phyloP scores from a whole-genome alignment of 2,329 filamentous ascomycete species.

The Calonectria pauciramosa region DNA sequence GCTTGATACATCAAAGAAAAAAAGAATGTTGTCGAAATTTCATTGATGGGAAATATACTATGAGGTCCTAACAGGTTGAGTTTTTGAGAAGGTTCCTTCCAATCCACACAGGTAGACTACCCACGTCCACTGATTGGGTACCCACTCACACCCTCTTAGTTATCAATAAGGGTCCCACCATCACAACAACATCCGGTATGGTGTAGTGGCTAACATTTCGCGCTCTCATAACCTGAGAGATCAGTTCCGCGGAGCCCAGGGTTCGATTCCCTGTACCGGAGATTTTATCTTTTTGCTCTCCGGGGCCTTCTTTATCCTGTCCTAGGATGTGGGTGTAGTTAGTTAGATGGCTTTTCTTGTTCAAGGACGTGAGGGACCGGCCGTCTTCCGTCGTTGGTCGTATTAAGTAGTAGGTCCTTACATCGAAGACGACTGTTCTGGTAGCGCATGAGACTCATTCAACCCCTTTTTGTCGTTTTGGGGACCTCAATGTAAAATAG shows the following conservation, averaged over 20 bases:
- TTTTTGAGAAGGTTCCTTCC: neutral
- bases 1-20: neutral
- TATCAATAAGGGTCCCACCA: neutral
- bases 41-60: neutral
- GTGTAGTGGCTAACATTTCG: slow-evolving; percentile 52
- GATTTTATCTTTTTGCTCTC: neutral
- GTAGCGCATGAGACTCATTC: neutral
- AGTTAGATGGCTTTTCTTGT: neutral
- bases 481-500: neutral
- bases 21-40: neutral
- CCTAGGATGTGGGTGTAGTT: neutral
- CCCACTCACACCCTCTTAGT: neutral
- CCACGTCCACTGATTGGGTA: neutral
- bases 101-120: neutral
- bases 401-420: neutral
- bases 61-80: neutral
- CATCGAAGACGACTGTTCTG: neutral
- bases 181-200: slow-evolving; percentile 43
- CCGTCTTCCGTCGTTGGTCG: neutral
- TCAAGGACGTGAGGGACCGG: neutral
- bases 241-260: slow-evolving; percentile 22
- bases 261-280: slow-evolving; percentile 21
- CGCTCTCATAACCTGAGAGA: slow-evolving; percentile 47
- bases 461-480: neutral
- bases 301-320: neutral